These are phyloP conservation scores for Barnettozyma vustinii DNA, from an alignment of 805 yeast genomes.

Conservation along the genomic window DNA sequence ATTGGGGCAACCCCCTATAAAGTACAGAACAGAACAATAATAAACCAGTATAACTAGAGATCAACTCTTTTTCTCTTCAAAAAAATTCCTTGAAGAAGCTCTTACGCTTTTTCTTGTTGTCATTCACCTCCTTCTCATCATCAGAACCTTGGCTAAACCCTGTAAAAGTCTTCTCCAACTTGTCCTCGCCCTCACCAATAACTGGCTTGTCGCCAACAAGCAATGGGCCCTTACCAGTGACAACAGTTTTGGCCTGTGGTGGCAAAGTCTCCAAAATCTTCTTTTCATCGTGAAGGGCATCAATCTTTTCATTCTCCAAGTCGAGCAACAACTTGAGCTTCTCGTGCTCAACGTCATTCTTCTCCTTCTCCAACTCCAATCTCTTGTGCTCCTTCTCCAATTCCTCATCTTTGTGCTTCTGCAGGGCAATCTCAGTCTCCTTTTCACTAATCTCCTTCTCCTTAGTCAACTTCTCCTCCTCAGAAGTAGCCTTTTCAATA, in stretches of 20 bases:
- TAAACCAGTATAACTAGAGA: neutral
- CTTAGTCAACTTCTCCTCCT: conserved; percentile 28
- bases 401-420: conserved; percentile 33
- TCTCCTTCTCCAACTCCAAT: conserved; percentile 32
- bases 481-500: conserved; percentile 25
- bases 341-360: conserved; percentile 33
- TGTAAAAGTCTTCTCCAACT: conserved; percentile 32
- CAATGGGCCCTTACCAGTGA: conserved; percentile 2
- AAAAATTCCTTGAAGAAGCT: conserved; percentile 24
- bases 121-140: conserved; percentile 21
- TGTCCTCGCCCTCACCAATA: conserved; percentile 11
- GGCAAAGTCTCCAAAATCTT: conserved; percentile 36
- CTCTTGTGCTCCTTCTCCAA: conserved; percentile 33
- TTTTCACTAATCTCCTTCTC: conserved; percentile 28
- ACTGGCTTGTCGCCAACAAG: conserved; percentile 1
- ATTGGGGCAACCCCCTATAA: neutral
- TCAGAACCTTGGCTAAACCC: conserved; percentile 44
- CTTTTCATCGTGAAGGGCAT: conserved; percentile 31
- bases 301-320: conserved; percentile 32
- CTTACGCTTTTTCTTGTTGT: conserved; percentile 16
- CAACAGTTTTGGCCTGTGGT: conserved; percentile 16
- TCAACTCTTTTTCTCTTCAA: conserved; percentile 1
- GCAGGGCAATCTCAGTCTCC: conserved; percentile 28
- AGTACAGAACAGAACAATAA: neutral
- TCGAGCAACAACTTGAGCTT: conserved; percentile 30